Evolutionary conservation across 2,329 filamentous ascomycete species (phyloP).

Genomic region (Aureobasidium sp.): DNA sequence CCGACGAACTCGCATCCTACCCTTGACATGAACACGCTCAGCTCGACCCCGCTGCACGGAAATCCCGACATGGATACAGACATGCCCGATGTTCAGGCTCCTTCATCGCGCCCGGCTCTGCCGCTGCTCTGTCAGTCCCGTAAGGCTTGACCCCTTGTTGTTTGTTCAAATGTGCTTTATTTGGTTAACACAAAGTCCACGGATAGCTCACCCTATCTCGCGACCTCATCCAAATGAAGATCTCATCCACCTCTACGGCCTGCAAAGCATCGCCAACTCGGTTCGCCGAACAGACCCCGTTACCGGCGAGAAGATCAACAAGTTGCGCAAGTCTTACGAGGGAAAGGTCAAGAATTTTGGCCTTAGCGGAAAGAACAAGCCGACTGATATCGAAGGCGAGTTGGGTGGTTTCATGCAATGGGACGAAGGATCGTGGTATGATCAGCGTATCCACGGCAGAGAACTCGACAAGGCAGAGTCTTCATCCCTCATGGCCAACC

Average conservation of each 20-base stretch:
- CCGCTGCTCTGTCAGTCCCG: conserved; percentile 29
- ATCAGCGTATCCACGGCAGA: conserved; percentile 30
- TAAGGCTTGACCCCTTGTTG: conserved; percentile 19
- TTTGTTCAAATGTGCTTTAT: not conserved
- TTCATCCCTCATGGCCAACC: conserved; percentile 25
- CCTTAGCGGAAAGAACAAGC: conserved; percentile 42
- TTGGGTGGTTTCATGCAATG: conserved; percentile 28
- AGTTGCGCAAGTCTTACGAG: conserved; percentile 50
- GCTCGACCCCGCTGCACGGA: conserved; percentile 20
- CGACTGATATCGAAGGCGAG: conserved; percentile 30
- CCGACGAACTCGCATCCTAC: not conserved
- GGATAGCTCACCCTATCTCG: conserved; percentile 31
- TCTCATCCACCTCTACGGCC: conserved; percentile 50
- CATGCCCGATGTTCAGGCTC: conserved; percentile 17
- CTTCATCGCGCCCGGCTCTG: conserved; percentile 20
- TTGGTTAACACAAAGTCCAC: conserved; percentile 24
- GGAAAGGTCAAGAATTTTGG: conserved; percentile 42
- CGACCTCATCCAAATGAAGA: conserved; percentile 51
- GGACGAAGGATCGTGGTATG: conserved; percentile 34
- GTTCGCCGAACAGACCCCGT: conserved; percentile 51
- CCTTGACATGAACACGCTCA: not conserved
- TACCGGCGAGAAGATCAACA: conserved; percentile 58
- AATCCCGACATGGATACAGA: conserved; percentile 19
- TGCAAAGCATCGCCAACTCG: conserved; percentile 47
- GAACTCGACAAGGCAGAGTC: conserved; percentile 27